These are phyloP conservation scores for Pachysandra terminalis DNA, from an alignment of 164 flowering plant species.

Conservation along the genomic window DNA sequence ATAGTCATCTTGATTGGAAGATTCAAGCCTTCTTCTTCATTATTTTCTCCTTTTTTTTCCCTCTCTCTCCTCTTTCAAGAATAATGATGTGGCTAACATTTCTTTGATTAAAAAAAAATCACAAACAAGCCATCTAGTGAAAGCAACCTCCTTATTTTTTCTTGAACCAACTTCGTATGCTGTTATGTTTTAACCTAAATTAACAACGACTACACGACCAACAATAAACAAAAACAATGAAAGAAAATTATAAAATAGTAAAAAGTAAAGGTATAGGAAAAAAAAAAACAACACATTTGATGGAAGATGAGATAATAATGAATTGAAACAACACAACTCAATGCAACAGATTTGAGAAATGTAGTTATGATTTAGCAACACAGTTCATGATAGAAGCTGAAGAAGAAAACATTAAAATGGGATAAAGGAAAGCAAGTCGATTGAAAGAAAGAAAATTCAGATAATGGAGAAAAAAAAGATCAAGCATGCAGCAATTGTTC, in stretches of 20 bases:
- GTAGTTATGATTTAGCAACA: neutral
- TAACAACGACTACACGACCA: neutral
- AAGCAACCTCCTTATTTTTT: neutral
- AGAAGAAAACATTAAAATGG: neutral
- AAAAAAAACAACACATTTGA: neutral
- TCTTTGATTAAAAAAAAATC: neutral
- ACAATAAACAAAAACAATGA: neutral
- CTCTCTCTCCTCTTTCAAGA: neutral
- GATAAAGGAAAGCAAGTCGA: neutral
- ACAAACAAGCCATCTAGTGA: neutral
- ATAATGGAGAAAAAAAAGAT: neutral
- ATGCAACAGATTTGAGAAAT: neutral
- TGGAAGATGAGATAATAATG: neutral
- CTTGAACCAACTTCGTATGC: neutral
- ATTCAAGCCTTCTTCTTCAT: neutral
- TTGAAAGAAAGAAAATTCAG: neutral
- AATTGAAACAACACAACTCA: neutral
- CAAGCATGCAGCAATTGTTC: neutral
- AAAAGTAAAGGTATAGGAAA: too few relatives aligned
- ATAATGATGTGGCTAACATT: neutral
- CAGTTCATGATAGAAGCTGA: neutral
- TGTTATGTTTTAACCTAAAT: slow-evolving; percentile 9
- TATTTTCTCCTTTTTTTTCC: neutral
- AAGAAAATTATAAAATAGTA: neutral
- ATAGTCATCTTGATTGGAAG: too few relatives aligned